Base-by-base conservation (phyloP, 2,329 filamentous ascomycete species). In the Aspergillus quadrilineatus region DNA sequence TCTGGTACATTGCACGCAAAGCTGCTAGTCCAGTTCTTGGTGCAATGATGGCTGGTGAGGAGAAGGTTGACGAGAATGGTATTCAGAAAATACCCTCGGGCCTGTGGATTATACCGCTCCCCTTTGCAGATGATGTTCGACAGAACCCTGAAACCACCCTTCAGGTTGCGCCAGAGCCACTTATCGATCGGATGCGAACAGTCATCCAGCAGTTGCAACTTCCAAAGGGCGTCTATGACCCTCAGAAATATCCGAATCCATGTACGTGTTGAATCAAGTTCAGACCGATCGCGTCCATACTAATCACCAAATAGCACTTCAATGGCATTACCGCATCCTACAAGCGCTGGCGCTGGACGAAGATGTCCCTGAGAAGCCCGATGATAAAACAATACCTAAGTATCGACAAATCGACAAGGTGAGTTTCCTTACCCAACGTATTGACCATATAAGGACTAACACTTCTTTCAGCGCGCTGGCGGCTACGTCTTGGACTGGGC, bases 311-410 rank as follows among this genome's bases (percentile, higher is more conserved):
- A 5, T 49, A 69, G 84, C 89, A 7, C 80, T 99, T 26, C 94
- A 99, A 75, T 99, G 93, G 92, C 94, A 97, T 76, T 99, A 97
- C 79, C 88, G 86, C 60, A 96, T 99, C 45, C 78, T 99, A 0
- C 94, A 99, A 74, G 89, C 90, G 6, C 82, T 97, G 56, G 94
- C 94, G 0, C 80, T 99, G 0, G 92, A 96, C 36, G 94, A 99
- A 70, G 92, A 97, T 63, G 77, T 96, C 1, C 92, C 92, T 0
- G 87, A 89, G 17, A 75, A 82, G 45, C 79, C 83, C 1, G 83
- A 87, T 49, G 94, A 99, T 69, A 87, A 89, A 62, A 97, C 94
- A 0, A 71, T 90, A 12, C 94, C 94, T 1, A 90, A 89, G 65
- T 92, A 88, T 73, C 88, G 84, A 64, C 90, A 95, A 63, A 97